These are phyloP conservation scores for Aquanectria penicillioides DNA, from an alignment of 2,329 filamentous ascomycete species.

Conservation along the genomic window DNA sequence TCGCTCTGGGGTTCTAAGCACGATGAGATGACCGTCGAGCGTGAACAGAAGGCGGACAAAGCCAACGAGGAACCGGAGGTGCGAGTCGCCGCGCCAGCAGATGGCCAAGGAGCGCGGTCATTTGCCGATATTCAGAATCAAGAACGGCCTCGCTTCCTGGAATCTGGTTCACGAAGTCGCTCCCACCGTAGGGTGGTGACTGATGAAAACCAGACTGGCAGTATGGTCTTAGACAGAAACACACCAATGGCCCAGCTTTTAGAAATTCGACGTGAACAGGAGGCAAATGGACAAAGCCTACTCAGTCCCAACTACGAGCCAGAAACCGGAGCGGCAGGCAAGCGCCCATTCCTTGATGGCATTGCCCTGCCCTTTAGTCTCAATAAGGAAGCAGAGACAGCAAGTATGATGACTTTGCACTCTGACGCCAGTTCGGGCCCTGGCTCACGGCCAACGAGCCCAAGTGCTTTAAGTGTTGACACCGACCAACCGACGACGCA, in stretches of 20 bases:
- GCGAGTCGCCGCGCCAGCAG: constrained; percentile 47
- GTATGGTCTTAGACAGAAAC: constrained; percentile 46
- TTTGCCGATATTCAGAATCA: constrained; percentile 54
- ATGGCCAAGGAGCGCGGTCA: constrained; percentile 56
- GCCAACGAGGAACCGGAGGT: constrained; percentile 52
- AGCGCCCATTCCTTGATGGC: constrained; percentile 73
- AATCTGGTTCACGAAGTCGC: constrained; percentile 46
- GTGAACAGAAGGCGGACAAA: constrained; percentile 64
- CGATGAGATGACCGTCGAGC: constrained; percentile 77
- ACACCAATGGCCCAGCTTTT: constrained; percentile 57
- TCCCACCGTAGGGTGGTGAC: constrained; percentile 59
- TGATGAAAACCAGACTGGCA: constrained; percentile 61
- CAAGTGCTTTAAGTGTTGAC: constrained; percentile 10
- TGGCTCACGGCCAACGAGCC: constrained; percentile 48
- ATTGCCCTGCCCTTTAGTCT: constrained; percentile 80
- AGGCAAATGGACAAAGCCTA: constrained; percentile 53
- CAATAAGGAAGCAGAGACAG: constrained; percentile 69
- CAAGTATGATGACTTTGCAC: constrained; percentile 75
- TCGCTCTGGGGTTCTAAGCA: constrained; percentile 89
- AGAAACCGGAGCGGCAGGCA: constrained; percentile 64
- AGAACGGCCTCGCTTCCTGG: constrained; percentile 40
- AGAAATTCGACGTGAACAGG: constrained; percentile 52
- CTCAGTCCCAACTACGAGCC: constrained; percentile 55
- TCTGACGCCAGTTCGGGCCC: constrained; percentile 49
- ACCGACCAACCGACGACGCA: constrained; percentile 3